Conservation (phyloP, 257 asterid species). For the Ligustrum vulgare region DNA sequence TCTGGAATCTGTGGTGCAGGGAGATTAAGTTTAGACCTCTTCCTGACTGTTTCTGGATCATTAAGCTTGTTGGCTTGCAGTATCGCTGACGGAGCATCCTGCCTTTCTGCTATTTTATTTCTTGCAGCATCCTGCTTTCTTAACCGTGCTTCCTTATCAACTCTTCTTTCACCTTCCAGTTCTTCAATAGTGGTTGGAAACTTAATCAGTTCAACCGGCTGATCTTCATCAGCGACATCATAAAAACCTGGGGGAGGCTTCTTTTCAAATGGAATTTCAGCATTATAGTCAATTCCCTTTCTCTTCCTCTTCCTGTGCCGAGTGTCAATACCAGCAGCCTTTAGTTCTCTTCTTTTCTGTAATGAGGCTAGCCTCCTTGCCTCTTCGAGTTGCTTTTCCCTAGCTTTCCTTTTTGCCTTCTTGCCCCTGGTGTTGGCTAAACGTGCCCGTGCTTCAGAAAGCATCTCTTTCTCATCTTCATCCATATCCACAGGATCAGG, state of each 20-base stretch:
- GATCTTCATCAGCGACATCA: slow-evolving; percentile 81
- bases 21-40: slow-evolving; percentile 76
- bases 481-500: slow-evolving; percentile 99
- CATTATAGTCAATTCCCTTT: slow-evolving; percentile 91
- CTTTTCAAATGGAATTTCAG: slow-evolving; percentile 96
- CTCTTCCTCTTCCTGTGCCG: slow-evolving; percentile 89
- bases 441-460: slow-evolving; percentile 96
- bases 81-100: slow-evolving; percentile 93
- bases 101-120: slow-evolving; percentile 88
- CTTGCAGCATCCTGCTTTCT: slow-evolving; percentile 94
- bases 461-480: slow-evolving; percentile 99
- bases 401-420: slow-evolving; percentile 95
- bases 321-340: slow-evolving; percentile 86
- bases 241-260: slow-evolving; percentile 98
- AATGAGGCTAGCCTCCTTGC: slow-evolving; percentile 98
- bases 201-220: slow-evolving; percentile 67
- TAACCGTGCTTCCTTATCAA: slow-evolving; percentile 82
- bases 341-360: slow-evolving; percentile 98
- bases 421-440: slow-evolving; percentile 97
- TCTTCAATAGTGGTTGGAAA: slow-evolving; percentile 97
- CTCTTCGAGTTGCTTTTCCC: slow-evolving; percentile 98
- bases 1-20: slow-evolving; percentile 98
- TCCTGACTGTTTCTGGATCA: slow-evolving; percentile 91
- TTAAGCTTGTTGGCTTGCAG: slow-evolving; percentile 95
- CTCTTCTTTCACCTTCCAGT: slow-evolving; percentile 98